Conservation (phyloP, 768 basidiomycete genomes). For the Steccherinum ochraceum region DNA sequence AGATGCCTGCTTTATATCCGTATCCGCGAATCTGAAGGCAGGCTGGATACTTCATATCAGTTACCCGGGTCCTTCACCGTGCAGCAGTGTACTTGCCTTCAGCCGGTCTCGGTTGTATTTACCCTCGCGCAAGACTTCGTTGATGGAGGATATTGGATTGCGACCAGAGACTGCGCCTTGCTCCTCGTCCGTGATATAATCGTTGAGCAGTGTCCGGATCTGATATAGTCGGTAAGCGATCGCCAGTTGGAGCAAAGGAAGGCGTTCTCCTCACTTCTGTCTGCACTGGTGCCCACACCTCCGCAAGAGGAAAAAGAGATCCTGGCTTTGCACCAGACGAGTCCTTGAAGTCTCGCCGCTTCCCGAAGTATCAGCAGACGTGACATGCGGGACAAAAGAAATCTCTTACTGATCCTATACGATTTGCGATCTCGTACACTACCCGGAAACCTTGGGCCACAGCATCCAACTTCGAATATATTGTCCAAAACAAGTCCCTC, state of each 20-base stretch:
- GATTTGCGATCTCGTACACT: slow-evolving; percentile 82
- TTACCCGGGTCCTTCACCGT: neutral
- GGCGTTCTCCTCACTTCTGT: slow-evolving; percentile 79
- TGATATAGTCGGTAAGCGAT: slow-evolving; percentile 23
- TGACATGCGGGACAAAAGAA: no score
- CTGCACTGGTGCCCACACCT: slow-evolving; percentile 86
- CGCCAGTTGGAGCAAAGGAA: neutral
- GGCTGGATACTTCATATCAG: slow-evolving; percentile 37
- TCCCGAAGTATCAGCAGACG: slow-evolving; percentile 5
- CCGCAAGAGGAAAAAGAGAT: slow-evolving; percentile 73
- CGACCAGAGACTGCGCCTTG: slow-evolving; percentile 71
- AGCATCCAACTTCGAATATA: slow-evolving; percentile 93
- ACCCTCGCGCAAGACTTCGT: slow-evolving; percentile 85
- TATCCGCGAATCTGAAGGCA: slow-evolving; percentile 89
- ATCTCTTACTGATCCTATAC: slow-evolving; percentile 78
- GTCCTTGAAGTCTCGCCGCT: slow-evolving; percentile 92
- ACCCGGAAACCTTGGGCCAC: slow-evolving; percentile 88
- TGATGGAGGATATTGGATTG: slow-evolving; percentile 89
- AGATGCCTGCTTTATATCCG: slow-evolving; percentile 65
- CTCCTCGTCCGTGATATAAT: slow-evolving; percentile 92
- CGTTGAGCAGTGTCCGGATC: slow-evolving; percentile 79
- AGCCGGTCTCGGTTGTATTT: slow-evolving; percentile 70
- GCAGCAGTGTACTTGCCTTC: slow-evolving; percentile 49
- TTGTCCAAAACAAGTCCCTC: slow-evolving; percentile 92
- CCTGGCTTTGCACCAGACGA: slow-evolving; percentile 72